Base-by-base conservation (phyloP, 768 basidiomycete species). In the Hericium coralloides region DNA sequence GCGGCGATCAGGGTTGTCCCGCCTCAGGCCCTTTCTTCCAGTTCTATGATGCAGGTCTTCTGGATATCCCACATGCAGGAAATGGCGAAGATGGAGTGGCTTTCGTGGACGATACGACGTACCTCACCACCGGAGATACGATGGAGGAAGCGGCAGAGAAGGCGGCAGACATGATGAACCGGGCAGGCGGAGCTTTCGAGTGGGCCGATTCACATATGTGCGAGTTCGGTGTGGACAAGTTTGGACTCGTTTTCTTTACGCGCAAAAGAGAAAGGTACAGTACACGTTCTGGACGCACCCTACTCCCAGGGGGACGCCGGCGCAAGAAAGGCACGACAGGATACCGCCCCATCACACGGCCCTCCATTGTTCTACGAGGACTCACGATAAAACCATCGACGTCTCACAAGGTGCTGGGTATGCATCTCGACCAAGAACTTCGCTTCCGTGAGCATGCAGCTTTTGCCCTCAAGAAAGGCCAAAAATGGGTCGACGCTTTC, bases 171-270 rank as follows among this genome's bases (percentile, higher is more conserved):
- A 38, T 38, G 38, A 38, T 38, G 38, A 15, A 38, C 8, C 38
- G 38, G 38, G n/a, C 36, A 0, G 51, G 57, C 0, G 70, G 73
- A 0, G 63, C 57, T 1, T 53, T 66, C 10, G 58, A 70, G 0
- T 74, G 71, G 71, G 62, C 66, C 0, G 8, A 1, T 2, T 47
- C 50, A 1, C 72, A 72, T 60, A 67, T 69, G 59, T 63, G 63
- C 1, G 45, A 31, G 2, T 69, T 67, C 39, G 59, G 58, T 47
- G 15, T n/a, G n/a, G n/a, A n/a, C 20, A 52, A n/a, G n/a, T n/a
- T n/a, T n/a, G n/a, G n/a, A n/a, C n/a, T n/a, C n/a, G n/a, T n/a
- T n/a, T n/a, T n/a, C 4, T 38, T 38, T 2, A 48, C 47, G 10
- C 25, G 36, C 22, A 57, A 59, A 37, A 52, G 1, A 2, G 52